Evolutionary conservation across 768 basidiomycete species (phyloP).

Genomic region (Suillus hirtellus): DNA sequence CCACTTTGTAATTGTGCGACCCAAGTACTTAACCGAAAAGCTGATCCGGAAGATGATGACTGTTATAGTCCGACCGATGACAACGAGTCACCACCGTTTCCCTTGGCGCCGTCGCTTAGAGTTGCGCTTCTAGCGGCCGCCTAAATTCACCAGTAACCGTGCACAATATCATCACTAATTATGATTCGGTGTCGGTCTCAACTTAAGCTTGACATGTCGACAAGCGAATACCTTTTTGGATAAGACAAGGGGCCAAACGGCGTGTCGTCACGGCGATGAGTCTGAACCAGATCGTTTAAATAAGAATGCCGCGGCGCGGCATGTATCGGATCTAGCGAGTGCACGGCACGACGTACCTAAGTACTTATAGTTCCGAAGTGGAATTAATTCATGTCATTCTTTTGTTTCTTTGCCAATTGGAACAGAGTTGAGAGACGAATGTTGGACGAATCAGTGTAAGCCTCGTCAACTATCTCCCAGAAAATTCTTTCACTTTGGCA

Average conservation of each 20-base stretch:
- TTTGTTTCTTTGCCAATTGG: constrained; percentile 4
- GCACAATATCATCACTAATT: not conserved
- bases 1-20: constrained; percentile 22
- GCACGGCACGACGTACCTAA: not conserved
- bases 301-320: not conserved
- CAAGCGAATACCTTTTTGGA: not conserved
- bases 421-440: not conserved
- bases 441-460: constrained; percentile 2
- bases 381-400: not conserved
- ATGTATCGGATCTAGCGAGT: not conserved
- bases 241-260: not conserved
- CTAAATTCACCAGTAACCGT: not conserved
- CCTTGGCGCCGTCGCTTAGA: not conserved
- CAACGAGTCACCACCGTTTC: constrained; percentile 24
- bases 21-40: constrained; percentile 2
- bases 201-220: not conserved
- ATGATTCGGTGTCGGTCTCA: not conserved
- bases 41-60: constrained; percentile 15
- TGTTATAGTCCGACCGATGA: constrained; percentile 1
- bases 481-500: not conserved
- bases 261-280: not conserved
- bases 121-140: not conserved
- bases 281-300: not conserved
- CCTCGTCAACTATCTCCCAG: not conserved
- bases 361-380: not conserved